Conservation (phyloP, 2,329 filamentous ascomycete genomes). For the Thelonectria rubi region DNA sequence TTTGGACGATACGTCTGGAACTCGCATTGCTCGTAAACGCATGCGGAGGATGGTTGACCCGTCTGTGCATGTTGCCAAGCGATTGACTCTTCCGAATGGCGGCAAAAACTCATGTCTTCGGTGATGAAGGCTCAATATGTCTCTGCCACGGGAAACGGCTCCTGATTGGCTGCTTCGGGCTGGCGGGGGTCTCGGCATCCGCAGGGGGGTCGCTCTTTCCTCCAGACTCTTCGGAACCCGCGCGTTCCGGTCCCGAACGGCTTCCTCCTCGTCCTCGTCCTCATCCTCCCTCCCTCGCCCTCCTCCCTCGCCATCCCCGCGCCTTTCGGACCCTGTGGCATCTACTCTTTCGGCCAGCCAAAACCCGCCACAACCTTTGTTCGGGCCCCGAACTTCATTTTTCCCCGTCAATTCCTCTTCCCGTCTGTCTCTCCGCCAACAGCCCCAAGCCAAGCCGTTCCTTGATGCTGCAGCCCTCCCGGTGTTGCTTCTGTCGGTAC, state of each 20-base stretch:
- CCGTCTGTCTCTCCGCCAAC: slow-evolving; percentile 18
- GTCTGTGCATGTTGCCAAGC: neutral
- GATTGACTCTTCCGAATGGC: neutral
- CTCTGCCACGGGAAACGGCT: neutral
- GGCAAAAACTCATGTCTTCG: too few relatives aligned
- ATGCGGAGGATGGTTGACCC: neutral
- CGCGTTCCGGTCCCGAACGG: slow-evolving; percentile 29
- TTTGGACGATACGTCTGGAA: too few relatives aligned
- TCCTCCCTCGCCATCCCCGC: too few relatives aligned
- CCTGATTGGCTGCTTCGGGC: slow-evolving; percentile 34
- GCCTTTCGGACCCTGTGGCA: too few relatives aligned
- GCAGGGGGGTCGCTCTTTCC: neutral
- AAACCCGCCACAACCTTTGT: slow-evolving; percentile 14
- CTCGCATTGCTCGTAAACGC: neutral
- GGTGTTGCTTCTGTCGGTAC: too few relatives aligned
- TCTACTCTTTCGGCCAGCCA: neutral
- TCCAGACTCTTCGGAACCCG: slow-evolving; percentile 31
- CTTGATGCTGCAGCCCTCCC: slow-evolving; percentile 7
- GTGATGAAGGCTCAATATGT: neutral
- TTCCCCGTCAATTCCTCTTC: slow-evolving; percentile 18
- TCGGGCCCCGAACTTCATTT: slow-evolving; percentile 27
- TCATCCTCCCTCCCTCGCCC: neutral
- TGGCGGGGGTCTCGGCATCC: slow-evolving; percentile 29
- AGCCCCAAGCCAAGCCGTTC: slow-evolving; percentile 10
- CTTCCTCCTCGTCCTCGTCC: neutral